phyloP scores from a whole-genome alignment of 2,329 filamentous ascomycete genomes.

The Aspergillus ochraceus region DNA sequence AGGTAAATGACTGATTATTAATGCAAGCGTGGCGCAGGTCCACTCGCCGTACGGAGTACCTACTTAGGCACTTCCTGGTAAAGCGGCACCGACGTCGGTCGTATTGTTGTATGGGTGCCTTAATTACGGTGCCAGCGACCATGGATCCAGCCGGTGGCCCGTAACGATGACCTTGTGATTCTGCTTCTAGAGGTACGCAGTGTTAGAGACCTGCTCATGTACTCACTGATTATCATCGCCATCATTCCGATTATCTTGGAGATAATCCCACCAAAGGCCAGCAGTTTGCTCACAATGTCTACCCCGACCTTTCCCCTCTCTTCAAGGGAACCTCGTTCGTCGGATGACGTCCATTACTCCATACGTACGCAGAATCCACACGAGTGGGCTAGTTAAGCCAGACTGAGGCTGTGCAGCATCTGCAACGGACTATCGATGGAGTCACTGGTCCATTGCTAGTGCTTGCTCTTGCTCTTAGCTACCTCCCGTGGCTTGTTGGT shows the following conservation, averaged over 20 bases:
- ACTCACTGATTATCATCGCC: no score
- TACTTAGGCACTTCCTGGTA: not conserved
- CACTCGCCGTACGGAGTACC: not conserved
- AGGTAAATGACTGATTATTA: no score
- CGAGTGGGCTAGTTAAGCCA: slow-evolving; percentile 8
- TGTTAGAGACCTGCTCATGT: no score
- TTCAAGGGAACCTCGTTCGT: slow-evolving; percentile 7
- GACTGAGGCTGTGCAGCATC: slow-evolving; percentile 33
- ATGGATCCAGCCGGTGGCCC: no score
- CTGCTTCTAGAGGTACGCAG: no score
- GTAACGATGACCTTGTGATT: no score
- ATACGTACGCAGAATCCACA: slow-evolving; percentile 2
- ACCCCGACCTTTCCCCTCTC: not conserved
- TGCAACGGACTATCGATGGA: slow-evolving; percentile 1
- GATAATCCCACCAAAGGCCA: no score
- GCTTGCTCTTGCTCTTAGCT: not conserved
- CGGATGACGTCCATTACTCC: slow-evolving; percentile 14
- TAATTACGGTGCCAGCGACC: no score
- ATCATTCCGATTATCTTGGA: no score
- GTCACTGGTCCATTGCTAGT: not conserved
- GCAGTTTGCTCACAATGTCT: no score
- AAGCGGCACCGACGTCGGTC: not conserved
- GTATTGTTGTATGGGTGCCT: not conserved
- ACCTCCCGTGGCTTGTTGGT: not conserved
- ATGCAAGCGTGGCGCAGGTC: not conserved